Conservation (phyloP, 2,329 filamentous ascomycete genomes). For the Phoma sp. region DNA sequence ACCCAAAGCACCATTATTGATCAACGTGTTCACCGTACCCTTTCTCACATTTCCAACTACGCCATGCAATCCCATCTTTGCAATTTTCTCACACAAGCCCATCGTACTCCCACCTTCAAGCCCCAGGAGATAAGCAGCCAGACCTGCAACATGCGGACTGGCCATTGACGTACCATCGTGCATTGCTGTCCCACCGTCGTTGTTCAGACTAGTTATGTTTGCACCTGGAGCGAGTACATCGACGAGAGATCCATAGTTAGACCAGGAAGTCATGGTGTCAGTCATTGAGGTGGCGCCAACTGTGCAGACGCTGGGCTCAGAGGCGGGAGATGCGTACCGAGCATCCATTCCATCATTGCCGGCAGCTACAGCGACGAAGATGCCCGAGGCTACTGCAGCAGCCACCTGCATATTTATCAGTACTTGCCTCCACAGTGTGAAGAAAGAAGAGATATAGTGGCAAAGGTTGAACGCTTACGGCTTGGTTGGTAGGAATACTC, state of each 20-base stretch:
- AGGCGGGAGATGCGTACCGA: constrained; percentile 41
- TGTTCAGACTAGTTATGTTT: constrained; percentile 55
- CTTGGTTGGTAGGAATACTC: constrained; percentile 34
- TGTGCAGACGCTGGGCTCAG: constrained; percentile 47
- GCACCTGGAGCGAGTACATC: constrained; percentile 51
- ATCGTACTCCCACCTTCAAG: constrained; percentile 49
- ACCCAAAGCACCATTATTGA: constrained; percentile 56
- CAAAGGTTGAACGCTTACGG: too few relatives aligned
- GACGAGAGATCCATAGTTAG: constrained; percentile 46
- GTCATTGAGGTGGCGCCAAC: constrained; percentile 46
- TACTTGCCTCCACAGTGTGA: too few relatives aligned
- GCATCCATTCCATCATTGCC: constrained; percentile 45
- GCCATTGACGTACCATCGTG: constrained; percentile 72
- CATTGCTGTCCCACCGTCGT: constrained; percentile 49
- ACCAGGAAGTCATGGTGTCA: constrained; percentile 43
- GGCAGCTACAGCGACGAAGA: constrained; percentile 49
- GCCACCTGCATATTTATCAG: too few relatives aligned
- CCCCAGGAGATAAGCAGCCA: constrained; percentile 72
- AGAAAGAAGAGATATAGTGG: too few relatives aligned
- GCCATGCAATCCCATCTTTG: constrained; percentile 49
- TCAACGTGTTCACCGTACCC: constrained; percentile 58
- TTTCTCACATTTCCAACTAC: constrained; percentile 49
- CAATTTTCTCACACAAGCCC: constrained; percentile 57
- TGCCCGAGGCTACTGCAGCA: constrained; percentile 40
- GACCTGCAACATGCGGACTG: constrained; percentile 72